These are phyloP conservation scores for Corrigiola litoralis DNA, from an alignment of 179 eudicot genomes.

Conservation along the genomic window DNA sequence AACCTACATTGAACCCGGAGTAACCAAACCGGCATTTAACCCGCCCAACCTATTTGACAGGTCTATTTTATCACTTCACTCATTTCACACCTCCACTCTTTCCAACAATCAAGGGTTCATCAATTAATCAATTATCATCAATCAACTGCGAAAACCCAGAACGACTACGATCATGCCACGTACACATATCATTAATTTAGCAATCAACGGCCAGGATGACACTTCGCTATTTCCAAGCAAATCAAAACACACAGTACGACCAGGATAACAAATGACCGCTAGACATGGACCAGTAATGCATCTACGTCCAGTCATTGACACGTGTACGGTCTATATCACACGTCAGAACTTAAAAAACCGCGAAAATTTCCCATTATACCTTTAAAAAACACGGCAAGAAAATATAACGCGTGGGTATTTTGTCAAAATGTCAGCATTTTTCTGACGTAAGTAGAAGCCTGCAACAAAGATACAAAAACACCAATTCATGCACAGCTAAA, in stretches of 20 bases:
- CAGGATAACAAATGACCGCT: neutral
- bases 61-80: too few relatives aligned
- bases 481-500: constrained; percentile 1
- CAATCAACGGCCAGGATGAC: neutral
- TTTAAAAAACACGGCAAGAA: neutral
- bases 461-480: too few relatives aligned
- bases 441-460: neutral
- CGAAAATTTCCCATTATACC: neutral
- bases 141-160: too few relatives aligned
- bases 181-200: too few relatives aligned
- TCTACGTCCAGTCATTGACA: neutral
- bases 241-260: neutral
- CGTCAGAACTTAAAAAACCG: neutral
- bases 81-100: too few relatives aligned
- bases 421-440: constrained; percentile 9
- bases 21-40: too few relatives aligned
- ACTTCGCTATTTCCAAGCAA: neutral
- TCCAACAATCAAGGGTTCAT: too few relatives aligned
- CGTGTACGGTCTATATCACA: neutral
- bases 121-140: too few relatives aligned
- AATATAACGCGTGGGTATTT: constrained; percentile 6
- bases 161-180: too few relatives aligned
- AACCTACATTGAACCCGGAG: too few relatives aligned
- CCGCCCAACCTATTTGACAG: too few relatives aligned
- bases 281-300: neutral